These are phyloP conservation scores for Fraxinus americana DNA, from an alignment of 257 asterid genomes.

Conservation along the genomic window DNA sequence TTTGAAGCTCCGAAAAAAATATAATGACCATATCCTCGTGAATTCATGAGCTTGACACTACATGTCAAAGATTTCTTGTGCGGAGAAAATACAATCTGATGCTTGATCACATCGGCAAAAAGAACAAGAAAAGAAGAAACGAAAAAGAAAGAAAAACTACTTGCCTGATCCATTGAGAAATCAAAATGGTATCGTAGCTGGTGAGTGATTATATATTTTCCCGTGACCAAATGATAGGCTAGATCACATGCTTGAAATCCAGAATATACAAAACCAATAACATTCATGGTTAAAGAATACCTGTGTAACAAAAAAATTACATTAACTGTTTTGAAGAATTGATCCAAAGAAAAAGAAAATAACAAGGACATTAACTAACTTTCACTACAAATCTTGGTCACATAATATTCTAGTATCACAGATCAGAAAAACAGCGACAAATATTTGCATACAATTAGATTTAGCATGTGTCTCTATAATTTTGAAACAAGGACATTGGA, in stretches of 20 bases:
- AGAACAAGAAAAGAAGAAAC: neutral
- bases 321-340: neutral
- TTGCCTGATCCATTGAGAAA: constrained; percentile 86
- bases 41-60: no score
- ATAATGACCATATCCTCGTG: no score
- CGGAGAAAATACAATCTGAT: neutral
- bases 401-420: neutral
- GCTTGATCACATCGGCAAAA: neutral
- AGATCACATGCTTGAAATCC: constrained; percentile 64
- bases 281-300: constrained; percentile 66
- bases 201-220: constrained; percentile 56
- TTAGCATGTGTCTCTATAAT: neutral
- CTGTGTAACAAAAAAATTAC: constrained; percentile 37
- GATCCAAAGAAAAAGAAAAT: neutral
- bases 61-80: neutral
- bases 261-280: constrained; percentile 74
- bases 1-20: no score
- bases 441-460: neutral
- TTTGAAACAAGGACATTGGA: neutral
- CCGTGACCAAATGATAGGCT: constrained; percentile 60
- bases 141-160: constrained; percentile 19
- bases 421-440: neutral
- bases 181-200: constrained; percentile 59
- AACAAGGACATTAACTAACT: neutral
- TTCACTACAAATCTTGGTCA: neutral